Percentiles rank a stretch among this genome's conserved stretches.
Evolutionary conservation across 2,329 filamentous ascomycete genomes (phyloP).

Genomic region (Grosmannia huntii): DNA sequence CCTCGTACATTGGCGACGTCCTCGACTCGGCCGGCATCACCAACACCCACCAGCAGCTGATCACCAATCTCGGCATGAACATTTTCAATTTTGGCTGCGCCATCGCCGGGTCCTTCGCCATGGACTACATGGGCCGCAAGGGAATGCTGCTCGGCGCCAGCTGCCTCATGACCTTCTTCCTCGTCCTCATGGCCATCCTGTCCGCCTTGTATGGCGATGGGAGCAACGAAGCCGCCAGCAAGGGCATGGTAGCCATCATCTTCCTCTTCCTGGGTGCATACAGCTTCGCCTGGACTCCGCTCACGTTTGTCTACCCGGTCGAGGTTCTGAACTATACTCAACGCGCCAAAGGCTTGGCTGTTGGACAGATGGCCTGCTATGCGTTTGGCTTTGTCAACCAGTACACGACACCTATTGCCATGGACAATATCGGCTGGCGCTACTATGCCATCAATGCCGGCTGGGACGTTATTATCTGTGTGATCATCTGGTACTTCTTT

Average conservation of each 20-base stretch:
- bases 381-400: constrained; percentile 3
- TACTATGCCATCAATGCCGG: too few species aligned
- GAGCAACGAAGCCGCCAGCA: not conserved
- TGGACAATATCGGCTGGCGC: constrained; percentile 22
- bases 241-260: constrained; percentile 1
- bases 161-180: constrained; percentile 47
- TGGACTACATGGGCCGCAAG: constrained; percentile 24
- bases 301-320: constrained; percentile 51
- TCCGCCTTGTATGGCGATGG: not conserved
- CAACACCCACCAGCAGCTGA: not conserved
- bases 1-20: not conserved
- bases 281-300: constrained; percentile 1
- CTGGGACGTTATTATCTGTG: too few species aligned
- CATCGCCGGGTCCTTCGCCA: not conserved
- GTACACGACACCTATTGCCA: constrained; percentile 17
- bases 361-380: constrained; percentile 1
- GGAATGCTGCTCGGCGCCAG: constrained; percentile 49
- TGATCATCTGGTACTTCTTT: too few species aligned
- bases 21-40: constrained; percentile 3
- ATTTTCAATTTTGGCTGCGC: constrained; percentile 1
- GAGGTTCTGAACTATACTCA: constrained; percentile 38
- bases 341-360: constrained; percentile 6
- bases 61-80: constrained; percentile 1
- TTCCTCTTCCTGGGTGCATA: constrained; percentile 2
- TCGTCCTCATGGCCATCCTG: constrained; percentile 41